Percentiles rank a stretch among this genome's conserved stretches.
Evolutionary conservation across 495 filamentous ascomycete genomes (phyloP).

Genomic region (Aspergillus mulundensis): DNA sequence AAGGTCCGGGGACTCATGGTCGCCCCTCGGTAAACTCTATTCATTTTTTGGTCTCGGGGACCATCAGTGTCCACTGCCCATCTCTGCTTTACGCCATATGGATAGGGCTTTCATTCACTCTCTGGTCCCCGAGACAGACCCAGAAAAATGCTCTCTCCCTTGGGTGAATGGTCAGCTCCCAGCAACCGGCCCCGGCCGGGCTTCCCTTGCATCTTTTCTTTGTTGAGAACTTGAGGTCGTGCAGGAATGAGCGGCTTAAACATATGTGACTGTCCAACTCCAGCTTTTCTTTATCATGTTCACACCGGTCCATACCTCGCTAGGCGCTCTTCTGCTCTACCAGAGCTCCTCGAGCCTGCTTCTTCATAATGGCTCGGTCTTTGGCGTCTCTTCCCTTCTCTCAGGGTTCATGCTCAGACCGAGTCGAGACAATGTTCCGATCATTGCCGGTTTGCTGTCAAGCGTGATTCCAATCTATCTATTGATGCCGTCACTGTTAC

Average conservation of each 20-base stretch:
- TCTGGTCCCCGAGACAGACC: constrained; percentile 10
- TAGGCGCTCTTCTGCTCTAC: constrained; percentile 53
- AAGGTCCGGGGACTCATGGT: background rate
- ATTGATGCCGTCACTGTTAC: constrained; percentile 43
- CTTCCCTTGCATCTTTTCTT: background rate
- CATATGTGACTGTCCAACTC: background rate
- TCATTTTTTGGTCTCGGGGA: constrained; percentile 12
- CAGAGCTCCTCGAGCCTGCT: constrained; percentile 51
- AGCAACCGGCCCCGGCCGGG: no score
- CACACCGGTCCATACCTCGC: constrained; percentile 52
- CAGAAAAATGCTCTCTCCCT: background rate
- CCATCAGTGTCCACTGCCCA: constrained; percentile 2
- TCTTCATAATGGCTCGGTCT: constrained; percentile 49
- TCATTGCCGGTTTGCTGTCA: constrained; percentile 45
- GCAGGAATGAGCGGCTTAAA: background rate
- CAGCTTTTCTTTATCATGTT: constrained; percentile 40
- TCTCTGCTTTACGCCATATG: constrained; percentile 7
- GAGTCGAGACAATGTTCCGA: constrained; percentile 39
- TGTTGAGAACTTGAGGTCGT: background rate
- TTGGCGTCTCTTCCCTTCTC: constrained; percentile 53
- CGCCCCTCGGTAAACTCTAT: background rate
- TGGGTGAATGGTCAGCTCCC: background rate
- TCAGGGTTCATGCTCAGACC: constrained; percentile 37
- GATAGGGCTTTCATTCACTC: background rate
- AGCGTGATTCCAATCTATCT: constrained; percentile 39